Percentiles rank a stretch among this genome's conserved stretches.
phyloP scores from a whole-genome alignment of 2,329 filamentous ascomycete species.

The Lachnum nothofagi region DNA sequence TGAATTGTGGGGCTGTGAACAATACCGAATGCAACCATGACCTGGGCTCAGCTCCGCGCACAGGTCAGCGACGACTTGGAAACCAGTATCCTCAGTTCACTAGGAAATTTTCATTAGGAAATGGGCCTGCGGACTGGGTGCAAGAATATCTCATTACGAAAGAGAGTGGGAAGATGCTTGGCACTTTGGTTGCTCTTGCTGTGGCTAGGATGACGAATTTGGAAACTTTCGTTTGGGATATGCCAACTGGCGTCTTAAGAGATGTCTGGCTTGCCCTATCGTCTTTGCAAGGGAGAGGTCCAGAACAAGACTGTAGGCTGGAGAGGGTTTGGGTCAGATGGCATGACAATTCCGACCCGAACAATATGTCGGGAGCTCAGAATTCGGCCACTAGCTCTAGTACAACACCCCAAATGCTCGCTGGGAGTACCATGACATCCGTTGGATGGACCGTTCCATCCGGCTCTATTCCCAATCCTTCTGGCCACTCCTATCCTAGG shows the following conservation, averaged over 20 bases:
- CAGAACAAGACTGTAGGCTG: conserved; percentile 59
- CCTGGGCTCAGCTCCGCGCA: conserved; percentile 11
- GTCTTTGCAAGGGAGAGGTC: conserved; percentile 54
- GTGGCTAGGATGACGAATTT: conserved; percentile 77
- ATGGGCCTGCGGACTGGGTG: conserved; percentile 73
- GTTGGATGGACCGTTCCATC: conserved; percentile 37
- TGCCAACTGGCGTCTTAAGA: conserved; percentile 77
- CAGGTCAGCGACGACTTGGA: conserved; percentile 46
- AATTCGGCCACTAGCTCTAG: conserved; percentile 17
- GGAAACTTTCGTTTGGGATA: conserved; percentile 81
- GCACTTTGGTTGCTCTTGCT: conserved; percentile 71
- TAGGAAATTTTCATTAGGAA: conserved; percentile 78
- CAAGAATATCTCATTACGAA: conserved; percentile 77
- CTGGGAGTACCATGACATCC: conserved; percentile 38
- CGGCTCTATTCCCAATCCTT: conserved; percentile 20
- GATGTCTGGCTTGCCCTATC: conserved; percentile 77
- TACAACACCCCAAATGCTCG: conserved; percentile 27
- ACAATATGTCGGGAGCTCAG: conserved; percentile 25
- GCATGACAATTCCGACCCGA: conserved; percentile 60
- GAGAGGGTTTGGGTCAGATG: conserved; percentile 75
- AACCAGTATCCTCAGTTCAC: conserved; percentile 77
- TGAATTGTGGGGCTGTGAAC: conserved; percentile 31
- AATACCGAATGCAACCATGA: conserved; percentile 25
- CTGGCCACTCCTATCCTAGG: conserved; percentile 21
- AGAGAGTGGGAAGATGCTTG: conserved; percentile 84